Conservation (phyloP, 257 asterid species). For the Lithospermum erythrorhizon region DNA sequence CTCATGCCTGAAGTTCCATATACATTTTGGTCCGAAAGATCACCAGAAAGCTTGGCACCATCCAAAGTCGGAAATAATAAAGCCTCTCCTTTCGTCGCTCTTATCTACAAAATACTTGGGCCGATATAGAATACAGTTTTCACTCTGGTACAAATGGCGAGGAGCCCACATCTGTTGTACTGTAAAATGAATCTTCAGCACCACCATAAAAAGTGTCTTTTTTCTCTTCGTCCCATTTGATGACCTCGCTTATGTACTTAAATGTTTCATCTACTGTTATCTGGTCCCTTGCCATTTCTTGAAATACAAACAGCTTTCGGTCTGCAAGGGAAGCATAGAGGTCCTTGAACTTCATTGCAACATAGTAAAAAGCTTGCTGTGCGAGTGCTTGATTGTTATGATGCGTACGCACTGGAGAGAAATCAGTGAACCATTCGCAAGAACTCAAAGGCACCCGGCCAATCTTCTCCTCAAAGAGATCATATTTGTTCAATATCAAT, state of each 20-base stretch:
- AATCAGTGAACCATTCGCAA: slow-evolving; percentile 62
- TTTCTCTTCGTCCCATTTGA: slow-evolving; percentile 52
- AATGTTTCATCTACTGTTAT: slow-evolving; percentile 40
- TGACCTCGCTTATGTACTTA: slow-evolving; percentile 40
- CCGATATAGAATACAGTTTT: background rate
- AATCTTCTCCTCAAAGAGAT: slow-evolving; percentile 44
- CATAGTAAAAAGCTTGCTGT: slow-evolving; percentile 48
- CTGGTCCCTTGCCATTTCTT: slow-evolving; percentile 26
- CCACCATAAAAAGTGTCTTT: slow-evolving; percentile 16
- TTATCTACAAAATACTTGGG: background rate
- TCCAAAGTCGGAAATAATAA: background rate
- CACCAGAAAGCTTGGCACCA: background rate
- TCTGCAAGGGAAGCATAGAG: slow-evolving; percentile 42
- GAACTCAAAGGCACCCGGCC: slow-evolving; percentile 39
- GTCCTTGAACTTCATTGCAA: slow-evolving; percentile 52
- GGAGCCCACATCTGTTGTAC: slow-evolving; percentile 23
- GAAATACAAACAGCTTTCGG: slow-evolving; percentile 48
- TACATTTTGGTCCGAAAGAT: background rate
- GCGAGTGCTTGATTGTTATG: slow-evolving; percentile 32
- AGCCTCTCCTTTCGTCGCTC: background rate
- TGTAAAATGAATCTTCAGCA: slow-evolving; percentile 26
- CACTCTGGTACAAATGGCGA: slow-evolving; percentile 12
- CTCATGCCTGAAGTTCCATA: background rate
- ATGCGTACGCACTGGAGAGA: slow-evolving; percentile 36
- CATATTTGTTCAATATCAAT: slow-evolving; percentile 52